Conservation (phyloP, 2,329 filamentous ascomycete species). For the Aphanoascus verrucosus region DNA sequence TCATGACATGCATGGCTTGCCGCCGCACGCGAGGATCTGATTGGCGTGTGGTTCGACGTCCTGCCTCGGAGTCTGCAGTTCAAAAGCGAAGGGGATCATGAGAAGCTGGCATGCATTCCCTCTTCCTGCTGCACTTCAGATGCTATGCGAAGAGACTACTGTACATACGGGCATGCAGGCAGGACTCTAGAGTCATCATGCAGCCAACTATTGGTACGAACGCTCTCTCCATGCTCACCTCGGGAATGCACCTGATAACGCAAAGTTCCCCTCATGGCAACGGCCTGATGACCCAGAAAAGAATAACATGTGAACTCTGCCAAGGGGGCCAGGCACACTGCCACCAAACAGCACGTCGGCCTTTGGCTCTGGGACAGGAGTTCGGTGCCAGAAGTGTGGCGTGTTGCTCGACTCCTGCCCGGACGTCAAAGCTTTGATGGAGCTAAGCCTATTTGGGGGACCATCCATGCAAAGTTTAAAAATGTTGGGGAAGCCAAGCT, state of each 20-base stretch:
- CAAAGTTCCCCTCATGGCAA: neutral
- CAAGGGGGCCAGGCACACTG: neutral
- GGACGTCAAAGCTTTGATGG: neutral
- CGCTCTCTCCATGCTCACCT: neutral
- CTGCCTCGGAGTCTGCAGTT: too few species aligned
- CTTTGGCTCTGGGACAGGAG: neutral
- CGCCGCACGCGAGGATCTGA: neutral
- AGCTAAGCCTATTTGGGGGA: neutral
- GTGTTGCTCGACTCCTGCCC: neutral
- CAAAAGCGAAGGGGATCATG: too few species aligned
- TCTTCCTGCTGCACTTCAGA: too few species aligned
- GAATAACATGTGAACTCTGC: too few species aligned
- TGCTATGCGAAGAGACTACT: too few species aligned
- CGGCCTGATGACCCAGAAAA: too few species aligned
- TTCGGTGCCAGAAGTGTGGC: neutral
- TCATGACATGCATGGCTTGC: neutral
- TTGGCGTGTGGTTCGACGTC: neutral
- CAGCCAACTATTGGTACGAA: too few species aligned
- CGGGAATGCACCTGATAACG: neutral
- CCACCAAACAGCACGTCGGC: neutral
- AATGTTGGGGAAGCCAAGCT: constrained; percentile 8
- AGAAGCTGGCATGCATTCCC: too few species aligned
- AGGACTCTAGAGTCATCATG: too few species aligned
- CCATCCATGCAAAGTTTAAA: neutral
- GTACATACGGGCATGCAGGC: too few species aligned